Evolutionary conservation across 805 yeast genomes (phyloP), one percentile per base, ranked within the genome.

Genomic region (Wickerhamomyces strasburgensis): DNA sequence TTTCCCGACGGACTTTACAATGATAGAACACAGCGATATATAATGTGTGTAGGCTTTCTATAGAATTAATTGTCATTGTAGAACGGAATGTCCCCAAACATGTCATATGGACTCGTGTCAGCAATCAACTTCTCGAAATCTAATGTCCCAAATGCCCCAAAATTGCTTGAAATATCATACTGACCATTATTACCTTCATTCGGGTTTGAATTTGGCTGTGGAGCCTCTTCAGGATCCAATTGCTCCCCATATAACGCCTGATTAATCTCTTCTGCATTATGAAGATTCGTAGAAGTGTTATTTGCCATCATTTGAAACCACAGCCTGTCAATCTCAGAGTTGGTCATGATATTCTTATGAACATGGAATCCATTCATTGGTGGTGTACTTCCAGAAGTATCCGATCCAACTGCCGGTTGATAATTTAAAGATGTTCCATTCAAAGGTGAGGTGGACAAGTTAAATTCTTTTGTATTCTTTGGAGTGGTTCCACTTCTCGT

Each of bases 301-400:
- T 27, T 28, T 3, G 46, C 48, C 43, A 53, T 38, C 54, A 50
- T 45, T 21, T 53, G 47, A 36, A 48, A 38, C 58, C 58, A 53
- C 3, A 47, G 27, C 13, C 40, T 33, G 31, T 53, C 58, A 35
- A 51, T 42, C 31, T 53, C 56, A 10, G 25, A 9, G 18, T 37
- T 42, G 5, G 47, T 35, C 42, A 46, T 38, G 14, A 40, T 37
- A 19, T 43, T 49, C 24, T 40, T 36, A 25, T 48, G 49, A 7
- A 45, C 41, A 27, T 52, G 48, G 38, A 48, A 39, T 19, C 48
- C 45, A 14, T 40, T 38, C 19, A 26, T 6, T 14, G 41, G 43
- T 11, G 48, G 38, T n/a, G 45, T 41, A 23, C 43, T 40, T 6
- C 26, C 35, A n/a, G n/a, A n/a, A n/a, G n/a, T n/a, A n/a, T n/a